Evolutionary conservation across 768 basidiomycete species (phyloP), one percentile per base, ranked within the genome.

Genomic region (Russula ochroleuca): DNA sequence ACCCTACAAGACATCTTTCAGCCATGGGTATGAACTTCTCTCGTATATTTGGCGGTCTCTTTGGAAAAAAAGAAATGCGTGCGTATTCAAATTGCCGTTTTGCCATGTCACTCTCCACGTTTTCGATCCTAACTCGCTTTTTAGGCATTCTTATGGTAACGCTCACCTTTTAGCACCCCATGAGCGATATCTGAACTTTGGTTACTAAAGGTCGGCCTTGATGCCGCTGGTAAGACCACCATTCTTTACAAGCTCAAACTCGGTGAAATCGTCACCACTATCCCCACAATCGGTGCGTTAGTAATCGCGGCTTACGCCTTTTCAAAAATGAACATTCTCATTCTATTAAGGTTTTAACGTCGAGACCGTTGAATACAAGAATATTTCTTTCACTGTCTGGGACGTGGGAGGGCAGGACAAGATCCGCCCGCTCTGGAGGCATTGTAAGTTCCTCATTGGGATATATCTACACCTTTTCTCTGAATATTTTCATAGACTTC

Each of bases 11-110:
- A 57, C 54, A 38, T 49, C 14, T 51, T 47, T 53, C 28, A 60
- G 49, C 53, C 75, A 92, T 92, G 90, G 90, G 90, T 85, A 78
- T 92, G 65, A 82, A 83, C 15, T 77, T 92, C 66, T 92, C 90
- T 69, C 79, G 79, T 69, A 76, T 94, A 52, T 84, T 98, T 72
- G 81, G 84, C 55, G 84, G 84, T 75, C 83, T 99, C 73, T 94
- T 98, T 72, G 95, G 94, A 78, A 98, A 97, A 84, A 96, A 89
- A 85, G 96, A 99, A 80, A 98, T 99, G 96, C 94, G 95, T 97
- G 77, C 75, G 95, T 79, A 59, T 68, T 69, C 65, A 66, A 67
- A 71, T 43, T 65, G 65, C 69, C 70, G 9, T 63, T 62, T 70
- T 69, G 66, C 69, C 66, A 69, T 69, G 55, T 59, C 63, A 70